phyloP scores from a whole-genome alignment of 2,329 filamentous ascomycete species.

The Colletotrichum eleusines region DNA sequence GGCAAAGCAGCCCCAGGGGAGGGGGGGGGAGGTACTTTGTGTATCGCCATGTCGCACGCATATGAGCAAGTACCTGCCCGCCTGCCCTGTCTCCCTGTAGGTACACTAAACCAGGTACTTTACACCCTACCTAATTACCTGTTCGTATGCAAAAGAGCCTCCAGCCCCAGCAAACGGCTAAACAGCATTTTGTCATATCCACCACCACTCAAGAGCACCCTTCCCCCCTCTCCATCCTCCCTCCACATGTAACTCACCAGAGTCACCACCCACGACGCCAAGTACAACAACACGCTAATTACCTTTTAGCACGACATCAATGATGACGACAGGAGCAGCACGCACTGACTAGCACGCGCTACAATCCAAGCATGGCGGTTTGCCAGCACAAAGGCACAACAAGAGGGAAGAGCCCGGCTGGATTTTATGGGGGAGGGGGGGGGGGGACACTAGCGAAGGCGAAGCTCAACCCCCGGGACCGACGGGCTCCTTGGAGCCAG shows the following conservation, averaged over 20 bases:
- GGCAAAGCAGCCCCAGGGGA: constrained; percentile 14
- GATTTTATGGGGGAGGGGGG: not conserved
- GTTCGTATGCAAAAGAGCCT: constrained; percentile 10
- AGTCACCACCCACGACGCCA: not conserved
- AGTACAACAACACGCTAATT: not conserved
- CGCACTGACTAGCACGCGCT: constrained; percentile 7
- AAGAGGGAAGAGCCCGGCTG: constrained; percentile 8
- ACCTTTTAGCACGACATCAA: not conserved
- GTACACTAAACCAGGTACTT: too few species aligned
- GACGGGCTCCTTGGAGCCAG: constrained; percentile 24
- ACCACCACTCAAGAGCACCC: not conserved
- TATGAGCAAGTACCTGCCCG: not conserved
- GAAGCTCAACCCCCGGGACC: constrained; percentile 30
- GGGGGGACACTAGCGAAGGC: constrained; percentile 12
- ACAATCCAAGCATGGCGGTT: not conserved
- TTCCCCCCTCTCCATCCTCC: not conserved
- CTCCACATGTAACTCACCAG: too few species aligned
- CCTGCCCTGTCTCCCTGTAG: not conserved
- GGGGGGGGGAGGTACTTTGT: not conserved
- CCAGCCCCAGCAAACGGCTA: constrained; percentile 28
- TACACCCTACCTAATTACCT: too few species aligned
- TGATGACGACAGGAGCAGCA: not conserved
- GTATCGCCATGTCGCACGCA: not conserved
- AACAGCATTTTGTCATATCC: constrained; percentile 16
- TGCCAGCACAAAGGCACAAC: not conserved